Percentiles rank a stretch among this genome's conserved stretches.
Evolutionary conservation across 2,329 filamentous ascomycete species (phyloP).

Genomic region (Xenosphaeropsis pyriputrescens): DNA sequence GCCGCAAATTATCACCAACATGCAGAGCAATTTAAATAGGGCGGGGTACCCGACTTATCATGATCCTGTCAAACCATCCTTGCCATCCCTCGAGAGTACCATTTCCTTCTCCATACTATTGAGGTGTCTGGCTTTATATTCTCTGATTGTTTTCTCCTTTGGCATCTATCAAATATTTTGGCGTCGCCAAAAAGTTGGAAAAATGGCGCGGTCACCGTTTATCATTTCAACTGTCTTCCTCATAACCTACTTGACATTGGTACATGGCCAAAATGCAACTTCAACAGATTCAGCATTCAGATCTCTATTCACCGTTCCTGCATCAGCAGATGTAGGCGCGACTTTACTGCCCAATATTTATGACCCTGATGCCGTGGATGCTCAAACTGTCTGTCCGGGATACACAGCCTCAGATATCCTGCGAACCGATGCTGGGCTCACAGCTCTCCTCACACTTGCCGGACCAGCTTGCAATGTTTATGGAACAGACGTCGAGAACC

Average conservation of each 20-base stretch:
- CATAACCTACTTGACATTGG: not conserved
- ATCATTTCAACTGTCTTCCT: not conserved
- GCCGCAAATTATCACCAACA: too few species aligned
- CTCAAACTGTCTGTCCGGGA: slow-evolving; percentile 24
- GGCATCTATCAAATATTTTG: not conserved
- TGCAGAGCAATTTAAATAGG: too few species aligned
- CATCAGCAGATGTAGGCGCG: slow-evolving; percentile 42
- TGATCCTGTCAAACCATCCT: too few species aligned
- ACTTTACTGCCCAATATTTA: slow-evolving; percentile 4
- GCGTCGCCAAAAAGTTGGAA: not conserved
- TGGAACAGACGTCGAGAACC: slow-evolving; percentile 35
- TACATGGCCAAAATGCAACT: not conserved
- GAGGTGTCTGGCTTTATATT: not conserved
- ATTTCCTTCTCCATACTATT: not conserved
- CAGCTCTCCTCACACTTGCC: slow-evolving; percentile 39
- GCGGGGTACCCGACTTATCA: too few species aligned
- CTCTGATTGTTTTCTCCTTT: not conserved
- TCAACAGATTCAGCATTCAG: slow-evolving; percentile 1
- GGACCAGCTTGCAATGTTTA: slow-evolving; percentile 41
- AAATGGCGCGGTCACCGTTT: not conserved
- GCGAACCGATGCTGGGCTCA: slow-evolving; percentile 25
- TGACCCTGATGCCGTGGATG: not conserved
- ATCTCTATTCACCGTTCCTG: slow-evolving; percentile 28
- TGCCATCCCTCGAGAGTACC: too few species aligned
- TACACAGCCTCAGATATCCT: slow-evolving; percentile 32